Conservation (phyloP, 371 early-diverging fungal species). For the Haplosporangium sp. region DNA sequence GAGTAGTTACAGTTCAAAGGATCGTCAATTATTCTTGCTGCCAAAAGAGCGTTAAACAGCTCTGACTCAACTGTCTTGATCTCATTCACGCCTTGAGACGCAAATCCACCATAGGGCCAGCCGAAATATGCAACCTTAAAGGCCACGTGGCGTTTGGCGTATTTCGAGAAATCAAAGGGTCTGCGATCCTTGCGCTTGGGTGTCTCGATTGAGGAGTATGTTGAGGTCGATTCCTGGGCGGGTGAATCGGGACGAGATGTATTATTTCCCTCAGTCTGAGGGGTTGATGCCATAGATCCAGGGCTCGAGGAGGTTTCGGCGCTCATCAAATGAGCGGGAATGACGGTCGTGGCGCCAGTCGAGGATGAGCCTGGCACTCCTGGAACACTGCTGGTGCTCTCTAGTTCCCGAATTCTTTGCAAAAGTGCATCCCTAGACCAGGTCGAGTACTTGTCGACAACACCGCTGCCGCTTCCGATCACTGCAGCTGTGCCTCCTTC, state of each 20-base stretch:
- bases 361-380: not conserved
- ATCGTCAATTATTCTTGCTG: constrained; percentile 75
- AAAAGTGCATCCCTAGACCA: constrained; percentile 46
- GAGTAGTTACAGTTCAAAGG: constrained; percentile 73
- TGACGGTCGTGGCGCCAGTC: not conserved
- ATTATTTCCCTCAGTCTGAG: not conserved
- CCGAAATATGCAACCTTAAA: constrained; percentile 93
- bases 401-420: constrained; percentile 41
- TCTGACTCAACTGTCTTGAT: constrained; percentile 85
- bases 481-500: constrained; percentile 20
- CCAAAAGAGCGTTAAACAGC: constrained; percentile 81
- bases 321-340: constrained; percentile 20
- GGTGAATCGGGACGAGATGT: constrained; percentile 24
- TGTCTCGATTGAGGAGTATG: constrained; percentile 32
- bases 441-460: constrained; percentile 37
- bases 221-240: constrained; percentile 1
- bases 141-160: constrained; percentile 84
- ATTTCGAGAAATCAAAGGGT: constrained; percentile 84
- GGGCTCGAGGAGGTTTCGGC: constrained; percentile 23
- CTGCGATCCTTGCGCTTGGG: constrained; percentile 58
- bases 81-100: constrained; percentile 67
- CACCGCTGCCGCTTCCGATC: constrained; percentile 14
- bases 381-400: constrained; percentile 8
- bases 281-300: not conserved
- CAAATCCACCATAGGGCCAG: constrained; percentile 92